phyloP scores from a whole-genome alignment of 345 rosid genomes.

The Eucalyptus globulus region DNA sequence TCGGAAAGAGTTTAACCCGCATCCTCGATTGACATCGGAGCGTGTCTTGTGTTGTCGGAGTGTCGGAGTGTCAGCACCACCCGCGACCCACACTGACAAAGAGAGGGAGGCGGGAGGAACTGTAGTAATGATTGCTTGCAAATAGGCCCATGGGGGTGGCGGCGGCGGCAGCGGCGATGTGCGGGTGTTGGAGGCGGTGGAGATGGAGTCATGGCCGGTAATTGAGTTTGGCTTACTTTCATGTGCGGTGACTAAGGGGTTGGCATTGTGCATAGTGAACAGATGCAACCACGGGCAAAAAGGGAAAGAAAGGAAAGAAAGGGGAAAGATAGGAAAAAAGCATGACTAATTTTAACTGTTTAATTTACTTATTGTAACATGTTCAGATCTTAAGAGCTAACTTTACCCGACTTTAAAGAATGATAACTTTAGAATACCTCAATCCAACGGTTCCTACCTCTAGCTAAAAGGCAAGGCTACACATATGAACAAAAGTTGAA shows the following conservation, averaged over 20 bases:
- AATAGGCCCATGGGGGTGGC: background rate
- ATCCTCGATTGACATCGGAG: background rate
- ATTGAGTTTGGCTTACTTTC: background rate
- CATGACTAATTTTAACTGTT: background rate
- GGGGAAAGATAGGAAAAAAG: background rate
- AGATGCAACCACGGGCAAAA: background rate
- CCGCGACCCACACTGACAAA: background rate
- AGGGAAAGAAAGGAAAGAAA: background rate
- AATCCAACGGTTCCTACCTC: background rate
- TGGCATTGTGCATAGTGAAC: background rate
- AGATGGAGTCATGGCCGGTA: background rate
- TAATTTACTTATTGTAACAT: background rate
- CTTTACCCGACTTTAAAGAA: background rate
- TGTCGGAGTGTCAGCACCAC: no score
- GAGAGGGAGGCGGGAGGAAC: background rate
- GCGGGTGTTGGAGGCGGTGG: background rate
- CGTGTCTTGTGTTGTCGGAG: background rate
- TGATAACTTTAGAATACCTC: background rate
- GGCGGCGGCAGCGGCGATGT: background rate
- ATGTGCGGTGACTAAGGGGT: background rate
- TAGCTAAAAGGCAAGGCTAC: background rate
- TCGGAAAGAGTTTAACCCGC: no score
- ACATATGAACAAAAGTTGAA: background rate
- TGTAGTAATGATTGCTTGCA: background rate
- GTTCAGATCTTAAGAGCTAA: background rate